Evolutionary conservation across 164 flowering plant genomes (phyloP), one percentile per base, ranked within the genome.

Genomic region (Buxus sempervirens): DNA sequence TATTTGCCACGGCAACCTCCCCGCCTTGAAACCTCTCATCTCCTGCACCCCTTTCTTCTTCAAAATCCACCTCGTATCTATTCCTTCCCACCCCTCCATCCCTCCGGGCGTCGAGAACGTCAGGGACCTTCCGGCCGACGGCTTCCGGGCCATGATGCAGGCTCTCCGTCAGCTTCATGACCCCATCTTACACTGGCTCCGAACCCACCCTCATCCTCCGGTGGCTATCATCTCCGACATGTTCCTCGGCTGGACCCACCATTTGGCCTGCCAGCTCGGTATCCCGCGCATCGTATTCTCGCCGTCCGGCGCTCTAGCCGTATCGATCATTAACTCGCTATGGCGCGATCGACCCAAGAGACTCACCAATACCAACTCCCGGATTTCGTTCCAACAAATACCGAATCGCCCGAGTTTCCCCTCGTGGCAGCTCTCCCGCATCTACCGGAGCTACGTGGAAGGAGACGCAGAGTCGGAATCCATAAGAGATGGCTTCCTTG

Each of bases 1-100:
- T 32, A 73, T 82, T 74, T 87, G 92, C 0, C 90, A 89, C 56
- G 78, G 78, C n/a, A 89, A 86, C 82, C 88, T 86, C 62, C 86
- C 83, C 3, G 22, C 70, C 62, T 75, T 91, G 45, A 18, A 60
- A 27, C 78, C 85, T 13, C 75, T 85, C 22, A 81, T 82, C 68
- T 57, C 83, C 56, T 21, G 69, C 57, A 70, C 78, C 67, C 76
- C 88, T 19, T 64, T 76, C 55, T 42, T 81, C 55, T 38, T 82
- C 66, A 72, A 71, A 5, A 60, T 83, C 65, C 75, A 85, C n/a
- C 66, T 79, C 68, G 77, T 89, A 42, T 89, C 89, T 25, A 77
- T 87, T 67, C 91, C 95, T 0, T 24, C 66, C n/a, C 84, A 79
- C 73, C 85, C 89, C 13, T 45, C 57, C 16, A 38, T 89, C 42